These are phyloP conservation scores for Chaetomiaceae sp. DNA, from an alignment of 2,329 filamentous ascomycete genomes.

Conservation along the genomic window DNA sequence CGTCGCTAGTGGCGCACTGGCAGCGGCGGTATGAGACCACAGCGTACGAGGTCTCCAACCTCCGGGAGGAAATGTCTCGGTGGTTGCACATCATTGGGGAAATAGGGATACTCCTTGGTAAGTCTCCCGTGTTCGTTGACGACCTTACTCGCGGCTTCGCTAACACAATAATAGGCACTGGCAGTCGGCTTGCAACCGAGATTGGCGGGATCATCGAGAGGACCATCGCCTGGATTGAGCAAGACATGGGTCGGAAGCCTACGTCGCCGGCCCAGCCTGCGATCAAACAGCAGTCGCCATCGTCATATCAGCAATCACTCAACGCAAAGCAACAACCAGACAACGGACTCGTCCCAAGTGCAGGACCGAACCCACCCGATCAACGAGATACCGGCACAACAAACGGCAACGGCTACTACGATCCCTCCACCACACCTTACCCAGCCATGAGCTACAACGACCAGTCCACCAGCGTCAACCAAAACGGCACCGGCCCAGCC, in stretches of 20 bases:
- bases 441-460: slow-evolving; percentile 22
- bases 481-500: slow-evolving; percentile 19
- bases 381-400: slow-evolving; percentile 14
- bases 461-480: slow-evolving; percentile 13
- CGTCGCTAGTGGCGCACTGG: slow-evolving; percentile 64
- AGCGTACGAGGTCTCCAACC: slow-evolving; percentile 51
- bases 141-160: too few relatives aligned
- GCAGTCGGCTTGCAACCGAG: slow-evolving; percentile 40
- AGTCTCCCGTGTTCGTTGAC: too few relatives aligned
- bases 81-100: slow-evolving; percentile 68
- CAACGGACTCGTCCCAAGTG: slow-evolving; percentile 2
- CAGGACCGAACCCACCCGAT: slow-evolving; percentile 1
- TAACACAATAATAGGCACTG: slow-evolving; percentile 37
- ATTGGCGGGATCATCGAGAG: slow-evolving; percentile 47
- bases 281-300: slow-evolving; percentile 14
- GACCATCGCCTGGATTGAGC: slow-evolving; percentile 50
- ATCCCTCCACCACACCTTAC: slow-evolving; percentile 21
- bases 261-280: slow-evolving; percentile 9
- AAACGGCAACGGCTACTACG: slow-evolving; percentile 25
- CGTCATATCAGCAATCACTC: slow-evolving; percentile 14
- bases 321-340: slow-evolving; percentile 9
- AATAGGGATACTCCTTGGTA: slow-evolving; percentile 63
- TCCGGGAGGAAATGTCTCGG: slow-evolving; percentile 63
- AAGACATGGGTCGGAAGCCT: slow-evolving; percentile 41
- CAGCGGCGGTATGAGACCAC: slow-evolving; percentile 60